These are phyloP conservation scores for Sporisorium reilianum DNA, from an alignment of 1,284 basidiomycete genomes.

Conservation along the genomic window DNA sequence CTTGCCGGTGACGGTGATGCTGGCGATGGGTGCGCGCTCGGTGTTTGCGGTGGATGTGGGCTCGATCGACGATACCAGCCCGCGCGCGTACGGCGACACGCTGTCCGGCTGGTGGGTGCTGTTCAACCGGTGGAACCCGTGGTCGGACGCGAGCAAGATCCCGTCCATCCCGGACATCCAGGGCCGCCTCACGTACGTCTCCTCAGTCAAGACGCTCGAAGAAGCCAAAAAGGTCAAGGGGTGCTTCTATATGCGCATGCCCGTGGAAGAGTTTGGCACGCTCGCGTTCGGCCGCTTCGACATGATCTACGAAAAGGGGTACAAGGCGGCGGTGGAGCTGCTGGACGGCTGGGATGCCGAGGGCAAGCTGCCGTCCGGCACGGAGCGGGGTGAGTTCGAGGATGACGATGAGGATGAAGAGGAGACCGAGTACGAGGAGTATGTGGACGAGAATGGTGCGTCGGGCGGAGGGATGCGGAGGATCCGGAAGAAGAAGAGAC, in stretches of 20 bases:
- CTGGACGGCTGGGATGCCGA: slow-evolving; percentile 84
- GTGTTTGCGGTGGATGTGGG: slow-evolving; percentile 98
- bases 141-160: slow-evolving; percentile 78
- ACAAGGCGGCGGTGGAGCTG: slow-evolving; percentile 79
- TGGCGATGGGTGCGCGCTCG: slow-evolving; percentile 87
- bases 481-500: slow-evolving; percentile 17
- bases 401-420: slow-evolving; percentile 21
- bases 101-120: slow-evolving; percentile 97
- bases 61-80: slow-evolving; percentile 93
- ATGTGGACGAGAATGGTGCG: slow-evolving; percentile 12
- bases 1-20: slow-evolving; percentile 84
- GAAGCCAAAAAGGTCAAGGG: slow-evolving; percentile 89
- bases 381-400: slow-evolving; percentile 70
- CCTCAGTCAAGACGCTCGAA: slow-evolving; percentile 92
- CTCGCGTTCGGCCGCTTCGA: slow-evolving; percentile 71
- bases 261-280: slow-evolving; percentile 74
- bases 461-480: slow-evolving; percentile 2
- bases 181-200: slow-evolving; percentile 93
- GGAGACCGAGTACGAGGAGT: slow-evolving; percentile 17
- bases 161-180: slow-evolving; percentile 97
- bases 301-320: slow-evolving; percentile 82
- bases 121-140: slow-evolving; percentile 80
- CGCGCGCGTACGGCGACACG: slow-evolving; percentile 92
- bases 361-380: slow-evolving; percentile 80
- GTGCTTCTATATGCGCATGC: slow-evolving; percentile 93